Percentiles rank a stretch among this genome's conserved stretches.
Conservation (phyloP, 352 stramenopile genomes). For the Globisporangium okanoganense region DNA sequence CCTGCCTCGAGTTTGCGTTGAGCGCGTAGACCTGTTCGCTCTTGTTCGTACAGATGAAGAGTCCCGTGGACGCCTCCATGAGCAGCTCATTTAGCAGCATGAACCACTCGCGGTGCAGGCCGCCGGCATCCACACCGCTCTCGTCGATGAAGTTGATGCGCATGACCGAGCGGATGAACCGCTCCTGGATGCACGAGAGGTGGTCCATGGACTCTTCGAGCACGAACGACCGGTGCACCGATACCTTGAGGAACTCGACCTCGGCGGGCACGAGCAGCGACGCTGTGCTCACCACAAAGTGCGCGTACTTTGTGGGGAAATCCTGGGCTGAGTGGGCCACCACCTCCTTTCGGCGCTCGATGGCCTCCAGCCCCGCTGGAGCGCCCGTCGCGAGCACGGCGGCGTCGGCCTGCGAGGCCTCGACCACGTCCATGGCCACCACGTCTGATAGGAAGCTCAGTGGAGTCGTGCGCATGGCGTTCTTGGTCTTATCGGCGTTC, state of each 20-base stretch:
- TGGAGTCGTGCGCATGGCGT: slow-evolving; percentile 26
- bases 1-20: slow-evolving; percentile 55
- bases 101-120: slow-evolving; percentile 93
- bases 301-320: slow-evolving; percentile 70
- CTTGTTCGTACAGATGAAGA: slow-evolving; percentile 52
- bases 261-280: slow-evolving; percentile 59
- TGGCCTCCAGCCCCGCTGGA: slow-evolving; percentile 22
- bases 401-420: slow-evolving; percentile 31
- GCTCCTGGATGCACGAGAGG: slow-evolving; percentile 50
- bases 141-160: slow-evolving; percentile 89
- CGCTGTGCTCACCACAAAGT: slow-evolving; percentile 71
- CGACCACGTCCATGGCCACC: slow-evolving; percentile 33
- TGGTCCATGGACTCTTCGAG: slow-evolving; percentile 73
- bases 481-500: slow-evolving; percentile 22
- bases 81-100: slow-evolving; percentile 68
- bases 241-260: slow-evolving; percentile 64
- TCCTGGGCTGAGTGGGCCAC: slow-evolving; percentile 37
- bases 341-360: slow-evolving; percentile 36
- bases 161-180: slow-evolving; percentile 65
- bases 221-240: slow-evolving; percentile 55
- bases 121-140: slow-evolving; percentile 80
- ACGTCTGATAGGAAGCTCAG: slow-evolving; percentile 25
- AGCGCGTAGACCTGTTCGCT: slow-evolving; percentile 58
- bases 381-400: slow-evolving; percentile 26
- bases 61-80: slow-evolving; percentile 33